These are phyloP conservation scores for Yamadazyma atlantica DNA, from an alignment of 1,139 yeast species.

Conservation along the genomic window DNA sequence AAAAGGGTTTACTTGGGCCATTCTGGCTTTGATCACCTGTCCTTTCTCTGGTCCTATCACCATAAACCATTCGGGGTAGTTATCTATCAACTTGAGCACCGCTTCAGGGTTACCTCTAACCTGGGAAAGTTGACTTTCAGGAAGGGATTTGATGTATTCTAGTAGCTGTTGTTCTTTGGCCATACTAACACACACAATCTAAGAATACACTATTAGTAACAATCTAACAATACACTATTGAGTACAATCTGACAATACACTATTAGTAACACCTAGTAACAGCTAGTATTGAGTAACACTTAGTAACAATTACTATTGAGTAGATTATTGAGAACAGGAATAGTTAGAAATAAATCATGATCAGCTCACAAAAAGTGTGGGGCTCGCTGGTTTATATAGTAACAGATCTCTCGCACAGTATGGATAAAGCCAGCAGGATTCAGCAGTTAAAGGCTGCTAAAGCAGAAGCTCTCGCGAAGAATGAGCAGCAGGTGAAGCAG, in stretches of 20 bases:
- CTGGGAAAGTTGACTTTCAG: conserved; percentile 3
- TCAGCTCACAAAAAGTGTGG: too few relatives aligned
- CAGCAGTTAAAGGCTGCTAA: conserved; percentile 9
- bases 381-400: too few relatives aligned
- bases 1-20: conserved; percentile 14
- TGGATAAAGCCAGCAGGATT: conserved; percentile 4
- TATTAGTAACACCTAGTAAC: too few relatives aligned
- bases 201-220: neutral
- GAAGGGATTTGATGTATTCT: conserved; percentile 5
- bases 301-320: too few relatives aligned
- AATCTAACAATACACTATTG: too few relatives aligned
- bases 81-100: conserved; percentile 33
- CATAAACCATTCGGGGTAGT: conserved; percentile 22
- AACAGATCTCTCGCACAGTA: too few relatives aligned
- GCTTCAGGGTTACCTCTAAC: conserved; percentile 20
- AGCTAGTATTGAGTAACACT: too few relatives aligned
- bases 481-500: conserved; percentile 6
- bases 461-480: conserved; percentile 11
- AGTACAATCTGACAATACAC: too few relatives aligned
- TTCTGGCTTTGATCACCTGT: conserved; percentile 23
- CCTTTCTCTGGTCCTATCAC: conserved; percentile 37
- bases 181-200: conserved; percentile 2
- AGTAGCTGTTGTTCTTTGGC: conserved; percentile 10
- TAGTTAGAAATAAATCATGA: too few relatives aligned
- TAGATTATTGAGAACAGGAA: too few relatives aligned